These are phyloP conservation scores for Kodamaea ohmeri DNA, from an alignment of 1,139 yeast genomes.

Conservation along the genomic window DNA sequence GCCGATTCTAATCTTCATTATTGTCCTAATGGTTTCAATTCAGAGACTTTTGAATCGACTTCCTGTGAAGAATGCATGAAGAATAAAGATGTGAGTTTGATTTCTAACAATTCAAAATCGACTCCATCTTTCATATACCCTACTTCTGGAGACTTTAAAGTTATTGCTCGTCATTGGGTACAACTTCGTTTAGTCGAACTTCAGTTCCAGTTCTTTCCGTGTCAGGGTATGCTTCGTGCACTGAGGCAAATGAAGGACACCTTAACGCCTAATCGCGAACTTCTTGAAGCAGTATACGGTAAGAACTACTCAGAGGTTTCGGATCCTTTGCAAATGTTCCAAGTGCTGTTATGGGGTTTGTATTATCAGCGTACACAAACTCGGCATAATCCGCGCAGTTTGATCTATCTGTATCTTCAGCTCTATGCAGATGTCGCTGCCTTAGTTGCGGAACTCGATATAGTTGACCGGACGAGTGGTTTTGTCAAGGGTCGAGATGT, in stretches of 20 bases:
- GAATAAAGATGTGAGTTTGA: neutral
- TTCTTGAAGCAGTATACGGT: slow-evolving; percentile 20
- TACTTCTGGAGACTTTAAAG: slow-evolving; percentile 18
- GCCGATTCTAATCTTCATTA: too few species aligned
- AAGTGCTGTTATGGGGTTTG: slow-evolving; percentile 22
- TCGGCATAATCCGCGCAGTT: neutral
- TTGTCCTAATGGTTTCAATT: too few species aligned
- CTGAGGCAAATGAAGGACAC: slow-evolving; percentile 27
- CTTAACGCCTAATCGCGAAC: slow-evolving; percentile 25
- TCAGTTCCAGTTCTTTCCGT: slow-evolving; percentile 32
- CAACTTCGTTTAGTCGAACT: slow-evolving; percentile 30
- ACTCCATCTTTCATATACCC: too few species aligned
- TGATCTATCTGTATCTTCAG: slow-evolving; percentile 18
- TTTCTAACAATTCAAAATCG: too few species aligned
- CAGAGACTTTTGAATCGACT: too few species aligned
- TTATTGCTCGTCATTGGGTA: slow-evolving; percentile 29
- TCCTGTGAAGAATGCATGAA: too few species aligned
- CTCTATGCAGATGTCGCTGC: slow-evolving; percentile 21
- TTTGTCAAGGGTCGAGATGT: slow-evolving; percentile 11
- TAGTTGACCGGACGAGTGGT: slow-evolving; percentile 11
- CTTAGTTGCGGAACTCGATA: slow-evolving; percentile 10
- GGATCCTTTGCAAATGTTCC: slow-evolving; percentile 16
- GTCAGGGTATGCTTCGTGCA: slow-evolving; percentile 30
- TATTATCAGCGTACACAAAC: slow-evolving; percentile 24
- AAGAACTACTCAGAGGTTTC: slow-evolving; percentile 12